These are phyloP conservation scores for Populus hybrid DNA, from an alignment of 441 rosid genomes.

Conservation along the genomic window DNA sequence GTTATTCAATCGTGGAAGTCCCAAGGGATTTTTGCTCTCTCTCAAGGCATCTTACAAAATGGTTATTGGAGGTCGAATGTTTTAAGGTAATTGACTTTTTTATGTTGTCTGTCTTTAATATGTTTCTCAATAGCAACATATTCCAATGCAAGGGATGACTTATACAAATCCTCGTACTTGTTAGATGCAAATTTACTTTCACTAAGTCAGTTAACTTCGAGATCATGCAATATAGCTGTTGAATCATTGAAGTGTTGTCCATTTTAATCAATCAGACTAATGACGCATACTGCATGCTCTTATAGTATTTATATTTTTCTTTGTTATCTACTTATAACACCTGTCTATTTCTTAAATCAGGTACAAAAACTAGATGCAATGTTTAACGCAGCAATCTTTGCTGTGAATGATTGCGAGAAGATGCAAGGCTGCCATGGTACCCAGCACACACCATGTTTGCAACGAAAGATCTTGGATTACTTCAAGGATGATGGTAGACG, in stretches of 20 bases:
- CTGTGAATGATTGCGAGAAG: slow-evolving; percentile 43
- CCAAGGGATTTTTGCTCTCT: slow-evolving; percentile 68
- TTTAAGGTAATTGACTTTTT: slow-evolving; percentile 59
- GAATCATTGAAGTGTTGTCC: neutral
- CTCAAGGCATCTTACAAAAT: slow-evolving; percentile 63
- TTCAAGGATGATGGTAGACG: slow-evolving; percentile 35
- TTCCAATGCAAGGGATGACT: neutral
- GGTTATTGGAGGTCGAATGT: slow-evolving; percentile 78
- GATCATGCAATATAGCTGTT: neutral
- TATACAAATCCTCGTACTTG: neutral
- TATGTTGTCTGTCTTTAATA: slow-evolving; percentile 8
- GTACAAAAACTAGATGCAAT: slow-evolving; percentile 52
- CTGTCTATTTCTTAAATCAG: slow-evolving; percentile 25
- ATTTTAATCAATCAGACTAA: neutral
- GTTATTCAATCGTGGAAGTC: slow-evolving; percentile 53
- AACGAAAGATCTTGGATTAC: slow-evolving; percentile 53
- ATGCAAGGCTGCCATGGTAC: slow-evolving; percentile 40
- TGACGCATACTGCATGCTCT: slow-evolving; percentile 3
- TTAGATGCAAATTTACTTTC: neutral
- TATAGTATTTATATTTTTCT: slow-evolving; percentile 8
- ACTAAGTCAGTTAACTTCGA: neutral
- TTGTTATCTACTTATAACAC: slow-evolving; percentile 4
- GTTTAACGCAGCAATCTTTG: slow-evolving; percentile 44
- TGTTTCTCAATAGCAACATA: neutral
- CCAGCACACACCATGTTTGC: slow-evolving; percentile 58